Conservation (phyloP, 768 basidiomycete species). For the Basidioascus undulatus region DNA sequence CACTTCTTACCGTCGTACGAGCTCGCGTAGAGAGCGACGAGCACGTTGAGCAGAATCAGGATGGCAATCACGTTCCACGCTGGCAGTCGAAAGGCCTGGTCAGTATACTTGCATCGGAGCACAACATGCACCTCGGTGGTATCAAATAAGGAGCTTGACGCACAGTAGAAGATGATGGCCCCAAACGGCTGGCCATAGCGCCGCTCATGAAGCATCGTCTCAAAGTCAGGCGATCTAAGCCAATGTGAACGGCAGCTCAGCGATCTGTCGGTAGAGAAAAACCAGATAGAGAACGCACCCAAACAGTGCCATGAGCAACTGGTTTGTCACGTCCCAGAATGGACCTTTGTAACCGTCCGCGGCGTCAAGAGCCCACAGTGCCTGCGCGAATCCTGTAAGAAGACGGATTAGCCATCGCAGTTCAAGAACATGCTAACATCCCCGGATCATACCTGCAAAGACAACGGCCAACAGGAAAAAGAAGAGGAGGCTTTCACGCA, state of each 20-base stretch:
- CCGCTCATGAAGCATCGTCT: conserved; percentile 21
- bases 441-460: conserved; percentile 19
- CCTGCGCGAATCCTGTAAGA: conserved; percentile 62
- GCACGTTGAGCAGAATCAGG: conserved; percentile 67
- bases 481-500: conserved; percentile 76
- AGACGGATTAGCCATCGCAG: no score
- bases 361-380: conserved; percentile 67
- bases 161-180: conserved; percentile 22
- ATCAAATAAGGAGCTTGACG: conserved; percentile 20
- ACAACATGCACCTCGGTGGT: conserved; percentile 21
- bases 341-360: conserved; percentile 52
- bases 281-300: no score
- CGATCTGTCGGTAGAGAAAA: no score
- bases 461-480: conserved; percentile 20
- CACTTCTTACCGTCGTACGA: conserved; percentile 76
- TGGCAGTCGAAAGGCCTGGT: conserved; percentile 27
- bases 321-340: conserved; percentile 34
- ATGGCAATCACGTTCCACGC: conserved; percentile 67
- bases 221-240: background rate
- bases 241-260: background rate
- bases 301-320: conserved; percentile 56
- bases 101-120: background rate
- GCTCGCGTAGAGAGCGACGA: conserved; percentile 85
- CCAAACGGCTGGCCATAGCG: conserved; percentile 45
- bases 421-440: conserved; percentile 61